These are phyloP conservation scores for Voacanga thouarsii DNA, from an alignment of 257 asterid genomes.

Conservation along the genomic window DNA sequence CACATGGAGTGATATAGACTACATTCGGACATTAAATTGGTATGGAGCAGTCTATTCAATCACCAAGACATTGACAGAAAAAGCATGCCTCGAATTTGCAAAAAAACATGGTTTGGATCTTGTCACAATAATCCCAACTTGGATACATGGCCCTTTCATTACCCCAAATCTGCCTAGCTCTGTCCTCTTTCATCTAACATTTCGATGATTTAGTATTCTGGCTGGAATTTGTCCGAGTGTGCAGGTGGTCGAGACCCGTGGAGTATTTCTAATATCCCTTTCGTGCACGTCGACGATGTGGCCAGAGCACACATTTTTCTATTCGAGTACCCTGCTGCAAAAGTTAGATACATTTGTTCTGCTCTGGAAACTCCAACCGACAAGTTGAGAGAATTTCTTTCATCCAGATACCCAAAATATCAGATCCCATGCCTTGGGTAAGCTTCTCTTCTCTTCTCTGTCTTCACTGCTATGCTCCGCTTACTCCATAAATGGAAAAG, in stretches of 20 bases:
- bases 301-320: conserved; percentile 57
- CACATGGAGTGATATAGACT: conserved; percentile 41
- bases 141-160: conserved; percentile 60
- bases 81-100: conserved; percentile 42
- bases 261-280: neutral
- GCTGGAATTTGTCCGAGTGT: neutral
- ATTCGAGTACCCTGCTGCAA: conserved; percentile 42
- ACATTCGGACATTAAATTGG: conserved; percentile 1
- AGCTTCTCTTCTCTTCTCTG: conserved; percentile 11
- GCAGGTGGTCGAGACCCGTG: neutral
- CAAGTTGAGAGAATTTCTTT: conserved; percentile 30
- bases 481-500: neutral
- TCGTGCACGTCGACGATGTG: conserved; percentile 52
- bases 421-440: conserved; percentile 47
- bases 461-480: neutral
- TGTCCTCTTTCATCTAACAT: too few relatives aligned
- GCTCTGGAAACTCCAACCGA: conserved; percentile 28
- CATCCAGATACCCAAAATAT: conserved; percentile 40
- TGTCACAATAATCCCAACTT: conserved; percentile 43
- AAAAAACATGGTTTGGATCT: conserved; percentile 55
- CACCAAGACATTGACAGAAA: conserved; percentile 49
- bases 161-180: conserved; percentile 37
- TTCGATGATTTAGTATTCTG: too few relatives aligned
- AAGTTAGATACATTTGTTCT: conserved; percentile 48
- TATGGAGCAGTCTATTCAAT: conserved; percentile 19